Conservation (phyloP, 2,329 filamentous ascomycete species). For the Apiospora koreana region DNA sequence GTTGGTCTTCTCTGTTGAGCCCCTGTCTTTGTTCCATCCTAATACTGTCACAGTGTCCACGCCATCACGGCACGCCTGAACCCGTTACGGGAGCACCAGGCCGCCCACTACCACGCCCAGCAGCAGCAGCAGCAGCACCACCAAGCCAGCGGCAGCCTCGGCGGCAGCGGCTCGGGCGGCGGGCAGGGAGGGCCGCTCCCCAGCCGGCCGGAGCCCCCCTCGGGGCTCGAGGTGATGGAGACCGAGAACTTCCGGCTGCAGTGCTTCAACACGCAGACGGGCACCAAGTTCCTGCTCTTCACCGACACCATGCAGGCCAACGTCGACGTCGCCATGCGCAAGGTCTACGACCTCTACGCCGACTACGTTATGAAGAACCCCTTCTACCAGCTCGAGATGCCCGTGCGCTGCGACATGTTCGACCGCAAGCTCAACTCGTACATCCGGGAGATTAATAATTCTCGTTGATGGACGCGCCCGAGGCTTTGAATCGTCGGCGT, state of each 20-base stretch:
- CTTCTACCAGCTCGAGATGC: slow-evolving; percentile 98
- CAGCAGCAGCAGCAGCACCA: slow-evolving; percentile 25
- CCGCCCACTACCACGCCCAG: slow-evolving; percentile 15
- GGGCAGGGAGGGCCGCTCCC: slow-evolving; percentile 29
- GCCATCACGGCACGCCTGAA: slow-evolving; percentile 67
- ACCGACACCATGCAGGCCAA: slow-evolving; percentile 88
- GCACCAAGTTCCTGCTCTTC: slow-evolving; percentile 93
- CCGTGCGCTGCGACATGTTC: slow-evolving; percentile 91
- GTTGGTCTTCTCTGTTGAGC: slow-evolving; percentile 49
- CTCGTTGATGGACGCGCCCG: slow-evolving; percentile 41
- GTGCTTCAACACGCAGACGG: slow-evolving; percentile 93
- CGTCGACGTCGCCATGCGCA: slow-evolving; percentile 78
- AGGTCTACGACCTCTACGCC: slow-evolving; percentile 91
- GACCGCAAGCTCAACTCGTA: slow-evolving; percentile 83
- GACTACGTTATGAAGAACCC: slow-evolving; percentile 99
- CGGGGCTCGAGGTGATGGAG: slow-evolving; percentile 90
- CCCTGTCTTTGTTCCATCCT: neutral
- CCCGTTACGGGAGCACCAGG: slow-evolving; percentile 47
- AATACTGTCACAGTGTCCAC: slow-evolving; percentile 54
- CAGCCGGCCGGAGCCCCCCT: slow-evolving; percentile 62
- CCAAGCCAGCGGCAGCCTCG: slow-evolving; percentile 17
- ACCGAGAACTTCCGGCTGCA: slow-evolving; percentile 92
- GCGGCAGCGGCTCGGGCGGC: neutral
- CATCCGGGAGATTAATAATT: slow-evolving; percentile 70
- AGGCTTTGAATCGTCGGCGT: neutral